Conservation (phyloP, 2,329 filamentous ascomycete species). For the Talaromyces verruculosus region DNA sequence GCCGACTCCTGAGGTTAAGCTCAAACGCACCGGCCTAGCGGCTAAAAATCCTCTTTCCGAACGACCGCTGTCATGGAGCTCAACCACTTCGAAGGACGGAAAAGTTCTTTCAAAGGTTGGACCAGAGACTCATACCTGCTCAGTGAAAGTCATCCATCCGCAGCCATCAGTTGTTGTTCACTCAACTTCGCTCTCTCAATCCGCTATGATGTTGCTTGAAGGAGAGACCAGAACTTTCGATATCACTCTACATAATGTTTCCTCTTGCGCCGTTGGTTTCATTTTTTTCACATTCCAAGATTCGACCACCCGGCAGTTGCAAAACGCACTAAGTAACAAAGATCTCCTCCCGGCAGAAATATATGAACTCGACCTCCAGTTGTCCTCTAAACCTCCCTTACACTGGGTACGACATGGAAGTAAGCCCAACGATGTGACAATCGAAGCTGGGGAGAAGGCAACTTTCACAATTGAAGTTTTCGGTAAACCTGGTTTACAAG, state of each 20-base stretch:
- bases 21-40: slow-evolving; percentile 71
- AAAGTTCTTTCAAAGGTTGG: slow-evolving; percentile 36
- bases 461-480: slow-evolving; percentile 81
- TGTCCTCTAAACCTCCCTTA: slow-evolving; percentile 70
- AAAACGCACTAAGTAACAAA: slow-evolving; percentile 71
- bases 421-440: slow-evolving; percentile 56
- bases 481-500: slow-evolving; percentile 80
- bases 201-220: slow-evolving; percentile 87
- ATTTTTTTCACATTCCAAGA: slow-evolving; percentile 87
- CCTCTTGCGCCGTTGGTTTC: slow-evolving; percentile 74
- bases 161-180: slow-evolving; percentile 78
- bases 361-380: slow-evolving; percentile 80
- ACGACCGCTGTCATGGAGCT: slow-evolving; percentile 47
- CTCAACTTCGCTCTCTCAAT: slow-evolving; percentile 75
- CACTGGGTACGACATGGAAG: slow-evolving; percentile 53
- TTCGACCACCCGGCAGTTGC: slow-evolving; percentile 75
- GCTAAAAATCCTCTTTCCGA: slow-evolving; percentile 55
- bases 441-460: slow-evolving; percentile 65
- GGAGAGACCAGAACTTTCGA: slow-evolving; percentile 78
- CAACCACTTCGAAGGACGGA: slow-evolving; percentile 40
- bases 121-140: slow-evolving; percentile 40
- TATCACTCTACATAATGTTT: slow-evolving; percentile 77
- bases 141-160: slow-evolving; percentile 71
- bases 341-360: slow-evolving; percentile 76
- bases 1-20: slow-evolving; percentile 66